phyloP scores from a whole-genome alignment of 2,329 filamentous ascomycete species.

The Cladosporium colombiae region DNA sequence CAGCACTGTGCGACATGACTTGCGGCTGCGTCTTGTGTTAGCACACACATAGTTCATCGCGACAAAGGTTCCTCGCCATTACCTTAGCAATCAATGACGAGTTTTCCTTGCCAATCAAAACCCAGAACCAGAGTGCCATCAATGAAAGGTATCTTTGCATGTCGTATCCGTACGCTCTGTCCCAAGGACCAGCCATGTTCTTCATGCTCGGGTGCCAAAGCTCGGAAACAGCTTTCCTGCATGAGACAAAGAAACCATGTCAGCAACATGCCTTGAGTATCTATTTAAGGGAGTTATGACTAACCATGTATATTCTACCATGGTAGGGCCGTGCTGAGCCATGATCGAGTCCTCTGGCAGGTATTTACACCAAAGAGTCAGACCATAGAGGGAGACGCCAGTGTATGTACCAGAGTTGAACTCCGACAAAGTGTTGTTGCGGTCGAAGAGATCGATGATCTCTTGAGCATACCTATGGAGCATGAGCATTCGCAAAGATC shows the following conservation, averaged over 20 bases:
- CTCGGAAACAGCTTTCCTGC: slow-evolving; percentile 45
- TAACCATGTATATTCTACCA: slow-evolving; percentile 56
- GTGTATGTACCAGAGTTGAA: slow-evolving; percentile 66
- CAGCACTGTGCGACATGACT: slow-evolving; percentile 60
- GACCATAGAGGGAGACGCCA: slow-evolving; percentile 60
- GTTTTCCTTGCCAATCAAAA: slow-evolving; percentile 52
- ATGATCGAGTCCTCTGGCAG: slow-evolving; percentile 56
- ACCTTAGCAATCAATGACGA: slow-evolving; percentile 33
- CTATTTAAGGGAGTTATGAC: background rate
- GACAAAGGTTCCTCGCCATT: background rate
- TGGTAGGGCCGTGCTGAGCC: slow-evolving; percentile 51
- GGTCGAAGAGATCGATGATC: slow-evolving; percentile 59
- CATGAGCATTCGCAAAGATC: background rate
- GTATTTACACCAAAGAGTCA: slow-evolving; percentile 63
- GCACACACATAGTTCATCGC: background rate
- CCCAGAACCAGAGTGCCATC: slow-evolving; percentile 61
- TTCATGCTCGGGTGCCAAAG: slow-evolving; percentile 61
- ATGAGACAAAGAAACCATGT: background rate
- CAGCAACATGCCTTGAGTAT: background rate
- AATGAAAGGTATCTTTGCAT: slow-evolving; percentile 64
- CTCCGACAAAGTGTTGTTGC: slow-evolving; percentile 59
- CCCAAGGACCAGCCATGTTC: slow-evolving; percentile 66
- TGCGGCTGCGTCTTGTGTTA: slow-evolving; percentile 42
- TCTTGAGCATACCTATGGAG: slow-evolving; percentile 48
- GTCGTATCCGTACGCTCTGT: slow-evolving; percentile 63